A percentile compares a stretch with the other conserved stretches of the same genome.
phyloP scores from a whole-genome alignment of 257 asterid genomes.

The Jaltomata sinuosa region DNA sequence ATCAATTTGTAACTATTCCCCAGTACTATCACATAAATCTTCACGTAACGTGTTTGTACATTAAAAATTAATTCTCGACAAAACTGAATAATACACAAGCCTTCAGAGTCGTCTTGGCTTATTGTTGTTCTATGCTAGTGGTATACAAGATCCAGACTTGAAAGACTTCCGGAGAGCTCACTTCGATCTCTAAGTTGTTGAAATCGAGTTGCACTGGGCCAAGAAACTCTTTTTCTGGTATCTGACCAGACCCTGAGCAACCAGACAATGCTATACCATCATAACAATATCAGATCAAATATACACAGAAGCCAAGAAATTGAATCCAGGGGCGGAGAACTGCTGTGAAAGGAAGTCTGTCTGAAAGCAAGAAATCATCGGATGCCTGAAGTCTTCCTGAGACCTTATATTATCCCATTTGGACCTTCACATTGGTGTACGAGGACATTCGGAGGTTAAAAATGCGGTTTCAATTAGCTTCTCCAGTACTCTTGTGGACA shows the following conservation, averaged over 20 bases:
- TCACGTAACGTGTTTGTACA: slow-evolving; percentile 41
- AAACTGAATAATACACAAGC: slow-evolving; percentile 45
- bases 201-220: not conserved
- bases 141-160: slow-evolving; percentile 1
- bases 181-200: slow-evolving; percentile 1
- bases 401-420: not conserved
- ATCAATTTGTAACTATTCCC: not conserved
- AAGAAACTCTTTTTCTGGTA: not conserved
- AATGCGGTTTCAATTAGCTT: not conserved
- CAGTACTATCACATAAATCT: slow-evolving; percentile 29
- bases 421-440: slow-evolving; percentile 14
- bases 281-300: not conserved
- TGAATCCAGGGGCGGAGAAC: not conserved
- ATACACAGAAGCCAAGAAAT: not conserved
- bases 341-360: not conserved
- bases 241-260: not conserved
- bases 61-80: slow-evolving; percentile 18
- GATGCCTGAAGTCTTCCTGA: not conserved
- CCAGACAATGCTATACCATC: not conserved
- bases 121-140: not conserved
- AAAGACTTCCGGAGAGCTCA: not conserved
- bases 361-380: not conserved
- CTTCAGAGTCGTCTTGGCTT: slow-evolving; percentile 10
- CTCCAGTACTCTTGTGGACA: not conserved
- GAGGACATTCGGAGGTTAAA: slow-evolving; percentile 13